These are phyloP conservation scores for Alternaria gaisen DNA, from an alignment of 2,329 filamentous ascomycete species.

Conservation along the genomic window DNA sequence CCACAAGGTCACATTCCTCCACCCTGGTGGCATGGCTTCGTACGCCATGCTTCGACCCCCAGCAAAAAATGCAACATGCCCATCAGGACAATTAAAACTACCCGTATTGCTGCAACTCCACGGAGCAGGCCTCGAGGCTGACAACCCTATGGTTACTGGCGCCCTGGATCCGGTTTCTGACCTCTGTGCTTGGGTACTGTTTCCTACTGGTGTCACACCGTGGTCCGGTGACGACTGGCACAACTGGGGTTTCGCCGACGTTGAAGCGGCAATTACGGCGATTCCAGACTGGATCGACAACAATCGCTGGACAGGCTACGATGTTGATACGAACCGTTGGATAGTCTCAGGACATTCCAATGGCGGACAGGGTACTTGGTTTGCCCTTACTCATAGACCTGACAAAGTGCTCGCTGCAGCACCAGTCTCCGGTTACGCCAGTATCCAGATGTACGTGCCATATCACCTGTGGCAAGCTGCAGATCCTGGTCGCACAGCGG, in stretches of 20 bases:
- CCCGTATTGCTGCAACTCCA: conserved; percentile 64
- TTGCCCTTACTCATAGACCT: conserved; percentile 63
- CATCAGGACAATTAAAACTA: conserved; percentile 33
- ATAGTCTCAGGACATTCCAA: conserved; percentile 68
- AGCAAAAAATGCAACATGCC: conserved; percentile 50
- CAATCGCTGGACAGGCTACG: conserved; percentile 59
- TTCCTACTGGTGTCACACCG: conserved; percentile 65
- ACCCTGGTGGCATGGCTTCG: conserved; percentile 63
- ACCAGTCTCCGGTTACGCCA: conserved; percentile 67
- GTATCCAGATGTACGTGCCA: conserved; percentile 67
- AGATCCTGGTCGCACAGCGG: conserved; percentile 60
- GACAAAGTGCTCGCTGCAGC: conserved; percentile 65
- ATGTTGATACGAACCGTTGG: conserved; percentile 58
- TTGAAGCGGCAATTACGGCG: conserved; percentile 61
- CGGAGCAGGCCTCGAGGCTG: conserved; percentile 66
- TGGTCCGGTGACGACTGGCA: conserved; percentile 72
- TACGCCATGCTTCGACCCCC: conserved; percentile 67
- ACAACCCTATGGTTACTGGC: conserved; percentile 56
- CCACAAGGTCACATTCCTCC: conserved; percentile 64
- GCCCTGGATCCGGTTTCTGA: conserved; percentile 61
- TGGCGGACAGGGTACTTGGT: conserved; percentile 68
- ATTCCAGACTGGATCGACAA: conserved; percentile 61
- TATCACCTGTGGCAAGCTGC: conserved; percentile 64
- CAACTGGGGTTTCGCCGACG: conserved; percentile 65
- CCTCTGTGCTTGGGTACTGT: conserved; percentile 64